phyloP scores from a whole-genome alignment of 2,329 filamentous ascomycete species.

The Penicillium sp. region DNA sequence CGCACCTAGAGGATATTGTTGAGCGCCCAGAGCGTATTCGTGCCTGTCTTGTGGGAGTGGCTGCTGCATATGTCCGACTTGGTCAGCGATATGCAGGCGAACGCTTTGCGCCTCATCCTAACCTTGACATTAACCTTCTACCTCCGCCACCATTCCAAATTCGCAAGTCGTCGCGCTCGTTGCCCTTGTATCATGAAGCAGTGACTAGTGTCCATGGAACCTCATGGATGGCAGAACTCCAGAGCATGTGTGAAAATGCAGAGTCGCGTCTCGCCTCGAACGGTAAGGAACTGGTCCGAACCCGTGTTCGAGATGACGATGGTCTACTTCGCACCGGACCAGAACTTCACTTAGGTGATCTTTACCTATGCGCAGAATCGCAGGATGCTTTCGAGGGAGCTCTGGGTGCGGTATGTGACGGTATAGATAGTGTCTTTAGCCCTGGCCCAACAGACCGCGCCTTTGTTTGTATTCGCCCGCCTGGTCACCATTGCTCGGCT shows the following conservation, averaged over 20 bases:
- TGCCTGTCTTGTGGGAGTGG: conserved; percentile 77
- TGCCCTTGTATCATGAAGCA: conserved; percentile 70
- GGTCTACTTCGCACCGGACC: conserved; percentile 42
- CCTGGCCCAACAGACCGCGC: conserved; percentile 66
- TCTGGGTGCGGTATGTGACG: conserved; percentile 89
- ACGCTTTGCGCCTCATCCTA: conserved; percentile 64
- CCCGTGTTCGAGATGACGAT: conserved; percentile 42
- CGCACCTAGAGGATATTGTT: conserved; percentile 75
- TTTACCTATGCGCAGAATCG: conserved; percentile 87
- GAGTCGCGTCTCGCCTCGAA: conserved; percentile 73
- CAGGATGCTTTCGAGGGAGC: conserved; percentile 85
- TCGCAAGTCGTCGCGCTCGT: conserved; percentile 69
- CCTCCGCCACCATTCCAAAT: conserved; percentile 77
- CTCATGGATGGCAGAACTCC: conserved; percentile 92
- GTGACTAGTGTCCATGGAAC: conserved; percentile 89
- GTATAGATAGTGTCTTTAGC: conserved; percentile 79
- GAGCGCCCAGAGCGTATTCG: conserved; percentile 90
- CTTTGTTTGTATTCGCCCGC: conserved; percentile 89
- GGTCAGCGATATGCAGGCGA: conserved; percentile 76
- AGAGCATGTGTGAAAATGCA: conserved; percentile 77
- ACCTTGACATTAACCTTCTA: conserved; percentile 55
- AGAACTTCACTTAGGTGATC: conserved; percentile 79
- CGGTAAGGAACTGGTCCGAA: conserved; percentile 74
- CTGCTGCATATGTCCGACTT: conserved; percentile 85
- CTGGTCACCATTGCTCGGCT: conserved; percentile 92